Evolutionary conservation across 331 rosid genomes (phyloP).

Genomic region (Arachis monticola): DNA sequence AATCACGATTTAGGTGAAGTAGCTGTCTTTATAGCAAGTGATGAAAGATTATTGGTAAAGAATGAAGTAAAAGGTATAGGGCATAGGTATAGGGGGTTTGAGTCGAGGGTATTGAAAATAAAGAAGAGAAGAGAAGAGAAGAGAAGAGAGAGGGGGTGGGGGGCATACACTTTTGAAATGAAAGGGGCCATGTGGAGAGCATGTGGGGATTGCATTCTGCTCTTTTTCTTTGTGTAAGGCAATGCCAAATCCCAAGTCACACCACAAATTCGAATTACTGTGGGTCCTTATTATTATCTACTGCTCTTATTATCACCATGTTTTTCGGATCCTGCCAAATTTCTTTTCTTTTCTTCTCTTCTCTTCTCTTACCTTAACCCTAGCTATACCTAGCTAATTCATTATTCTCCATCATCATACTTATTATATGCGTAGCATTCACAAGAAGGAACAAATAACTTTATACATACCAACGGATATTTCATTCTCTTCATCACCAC

Average conservation of each 20-base stretch:
- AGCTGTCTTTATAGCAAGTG: conserved; percentile 25
- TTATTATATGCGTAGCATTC: too few species aligned
- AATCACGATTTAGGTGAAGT: conserved; percentile 4
- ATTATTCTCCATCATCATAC: not conserved
- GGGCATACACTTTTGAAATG: conserved; percentile 43
- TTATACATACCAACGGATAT: too few species aligned
- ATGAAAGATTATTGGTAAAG: conserved; percentile 13
- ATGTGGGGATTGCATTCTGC: conserved; percentile 60
- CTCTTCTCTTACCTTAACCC: not conserved
- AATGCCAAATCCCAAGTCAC: conserved; percentile 58
- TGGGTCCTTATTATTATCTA: conserved; percentile 51
- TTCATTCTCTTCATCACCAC: too few species aligned
- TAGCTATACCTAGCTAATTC: not conserved
- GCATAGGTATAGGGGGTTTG: conserved; percentile 13
- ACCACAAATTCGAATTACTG: conserved; percentile 53
- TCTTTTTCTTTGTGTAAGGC: conserved; percentile 34
- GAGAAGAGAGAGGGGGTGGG: conserved; percentile 5
- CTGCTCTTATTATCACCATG: conserved; percentile 41
- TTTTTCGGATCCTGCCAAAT: conserved; percentile 79
- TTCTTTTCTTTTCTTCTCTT: conserved; percentile 25
- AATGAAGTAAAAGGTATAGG: not conserved
- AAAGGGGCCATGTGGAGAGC: conserved; percentile 64
- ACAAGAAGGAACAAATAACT: too few species aligned
- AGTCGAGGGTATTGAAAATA: conserved; percentile 21
- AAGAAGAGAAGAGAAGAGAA: not conserved